Conservation (phyloP, 1,139 yeast species). For the Suhomyces atakaporum region DNA sequence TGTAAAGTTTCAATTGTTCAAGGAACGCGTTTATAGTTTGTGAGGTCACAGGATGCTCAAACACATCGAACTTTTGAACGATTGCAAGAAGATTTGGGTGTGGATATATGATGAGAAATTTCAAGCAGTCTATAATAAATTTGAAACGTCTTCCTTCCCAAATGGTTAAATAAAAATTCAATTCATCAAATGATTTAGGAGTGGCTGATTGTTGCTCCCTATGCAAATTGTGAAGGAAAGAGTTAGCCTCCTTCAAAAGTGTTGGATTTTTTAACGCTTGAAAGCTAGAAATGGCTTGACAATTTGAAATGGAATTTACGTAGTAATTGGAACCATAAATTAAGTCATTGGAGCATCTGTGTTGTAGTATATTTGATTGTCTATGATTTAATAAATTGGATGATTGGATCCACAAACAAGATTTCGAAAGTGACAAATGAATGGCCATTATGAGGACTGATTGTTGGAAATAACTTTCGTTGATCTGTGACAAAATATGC, state of each 20-base stretch:
- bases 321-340: constrained; percentile 25
- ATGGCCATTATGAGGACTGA: constrained; percentile 30
- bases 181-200: constrained; percentile 23
- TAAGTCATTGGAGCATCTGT: constrained; percentile 31
- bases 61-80: constrained; percentile 20
- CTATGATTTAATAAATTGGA: constrained; percentile 16
- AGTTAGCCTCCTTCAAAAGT: constrained; percentile 15
- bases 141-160: constrained; percentile 36
- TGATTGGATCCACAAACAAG: constrained; percentile 34
- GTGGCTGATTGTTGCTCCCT: constrained; percentile 13
- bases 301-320: constrained; percentile 27
- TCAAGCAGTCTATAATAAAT: constrained; percentile 31
- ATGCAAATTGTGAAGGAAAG: constrained; percentile 18
- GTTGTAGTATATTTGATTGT: constrained; percentile 25
- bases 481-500: constrained; percentile 16
- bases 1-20: constrained; percentile 28
- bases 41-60: constrained; percentile 18
- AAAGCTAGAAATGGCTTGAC: constrained; percentile 21
- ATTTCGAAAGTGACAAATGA: constrained; percentile 28
- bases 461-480: constrained; percentile 30
- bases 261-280: constrained; percentile 14
- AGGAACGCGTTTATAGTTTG: constrained; percentile 22
- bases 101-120: constrained; percentile 37
- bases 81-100: constrained; percentile 25
- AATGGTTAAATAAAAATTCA: constrained; percentile 30